Evolutionary conservation across 768 basidiomycete species (phyloP).

Genomic region (Amanita molliuscula): DNA sequence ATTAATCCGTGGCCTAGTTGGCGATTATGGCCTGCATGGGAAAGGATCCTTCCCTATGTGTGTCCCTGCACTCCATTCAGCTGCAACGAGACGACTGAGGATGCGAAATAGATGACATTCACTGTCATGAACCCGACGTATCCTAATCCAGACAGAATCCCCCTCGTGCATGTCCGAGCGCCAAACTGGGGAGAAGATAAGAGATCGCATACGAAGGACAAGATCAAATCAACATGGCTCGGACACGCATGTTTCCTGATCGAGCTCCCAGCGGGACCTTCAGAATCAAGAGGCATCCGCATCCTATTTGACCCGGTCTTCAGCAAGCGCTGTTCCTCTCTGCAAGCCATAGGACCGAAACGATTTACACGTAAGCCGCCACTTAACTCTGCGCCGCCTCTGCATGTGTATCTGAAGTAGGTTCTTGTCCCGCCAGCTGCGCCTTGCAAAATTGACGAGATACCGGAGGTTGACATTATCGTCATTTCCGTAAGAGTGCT

Average conservation of each 20-base stretch:
- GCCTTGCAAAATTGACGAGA: conserved; percentile 40
- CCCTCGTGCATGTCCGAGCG: conserved; percentile 22
- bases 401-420: neutral
- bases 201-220: conserved; percentile 17
- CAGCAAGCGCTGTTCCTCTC: conserved; percentile 41
- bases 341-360: conserved; percentile 33
- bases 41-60: conserved; percentile 11
- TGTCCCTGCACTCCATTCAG: neutral
- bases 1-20: conserved; percentile 21
- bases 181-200: conserved; percentile 27
- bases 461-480: conserved; percentile 54
- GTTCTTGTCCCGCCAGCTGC: conserved; percentile 19
- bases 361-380: conserved; percentile 34
- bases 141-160: conserved; percentile 9
- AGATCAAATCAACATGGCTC: conserved; percentile 43
- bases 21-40: conserved; percentile 10
- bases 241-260: conserved; percentile 47
- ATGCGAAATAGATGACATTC: conserved; percentile 1
- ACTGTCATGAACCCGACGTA: conserved; percentile 9
- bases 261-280: conserved; percentile 30
- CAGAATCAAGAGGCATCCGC: conserved; percentile 26
- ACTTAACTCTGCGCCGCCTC: neutral
- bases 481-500: conserved; percentile 40
- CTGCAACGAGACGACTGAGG: neutral
- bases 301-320: conserved; percentile 47